phyloP scores from a whole-genome alignment of 768 basidiomycete species.

The Hortiboletus campestris region DNA sequence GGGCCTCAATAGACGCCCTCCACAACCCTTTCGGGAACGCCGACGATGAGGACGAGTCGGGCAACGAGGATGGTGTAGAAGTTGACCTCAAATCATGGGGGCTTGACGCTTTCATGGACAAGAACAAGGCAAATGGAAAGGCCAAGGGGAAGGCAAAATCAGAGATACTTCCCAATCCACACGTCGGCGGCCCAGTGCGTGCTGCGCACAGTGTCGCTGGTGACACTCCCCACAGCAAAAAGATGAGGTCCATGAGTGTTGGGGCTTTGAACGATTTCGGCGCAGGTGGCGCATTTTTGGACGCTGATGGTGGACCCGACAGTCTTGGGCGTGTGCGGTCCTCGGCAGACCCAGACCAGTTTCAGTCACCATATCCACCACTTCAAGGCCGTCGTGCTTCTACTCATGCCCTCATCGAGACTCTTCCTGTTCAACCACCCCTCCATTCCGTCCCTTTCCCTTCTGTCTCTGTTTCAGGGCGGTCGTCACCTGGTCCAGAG shows the following conservation, averaged over 20 bases:
- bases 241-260: constrained; percentile 63
- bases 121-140: constrained; percentile 53
- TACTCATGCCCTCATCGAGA: constrained; percentile 47
- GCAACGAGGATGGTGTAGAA: constrained; percentile 53
- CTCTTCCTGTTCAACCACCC: constrained; percentile 37
- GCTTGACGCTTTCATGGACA: constrained; percentile 70
- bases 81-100: constrained; percentile 86
- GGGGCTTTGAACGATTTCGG: constrained; percentile 59
- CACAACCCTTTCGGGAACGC: constrained; percentile 76
- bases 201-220: constrained; percentile 44
- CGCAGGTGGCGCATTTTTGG: constrained; percentile 45
- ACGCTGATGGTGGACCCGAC: constrained; percentile 32
- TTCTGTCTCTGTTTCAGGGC: constrained; percentile 44
- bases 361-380: constrained; percentile 40
- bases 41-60: constrained; percentile 51
- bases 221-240: constrained; percentile 40
- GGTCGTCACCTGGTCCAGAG: constrained; percentile 48
- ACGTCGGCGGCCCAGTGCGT: constrained; percentile 36
- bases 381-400: constrained; percentile 51
- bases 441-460: constrained; percentile 66
- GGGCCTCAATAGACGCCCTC: constrained; percentile 59
- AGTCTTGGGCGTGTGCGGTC: constrained; percentile 51
- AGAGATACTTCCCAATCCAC: constrained; percentile 44
- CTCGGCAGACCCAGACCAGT: constrained; percentile 52
- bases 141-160: constrained; percentile 38